phyloP scores from a whole-genome alignment of 768 basidiomycete genomes.

The Polyporus arcularius region DNA sequence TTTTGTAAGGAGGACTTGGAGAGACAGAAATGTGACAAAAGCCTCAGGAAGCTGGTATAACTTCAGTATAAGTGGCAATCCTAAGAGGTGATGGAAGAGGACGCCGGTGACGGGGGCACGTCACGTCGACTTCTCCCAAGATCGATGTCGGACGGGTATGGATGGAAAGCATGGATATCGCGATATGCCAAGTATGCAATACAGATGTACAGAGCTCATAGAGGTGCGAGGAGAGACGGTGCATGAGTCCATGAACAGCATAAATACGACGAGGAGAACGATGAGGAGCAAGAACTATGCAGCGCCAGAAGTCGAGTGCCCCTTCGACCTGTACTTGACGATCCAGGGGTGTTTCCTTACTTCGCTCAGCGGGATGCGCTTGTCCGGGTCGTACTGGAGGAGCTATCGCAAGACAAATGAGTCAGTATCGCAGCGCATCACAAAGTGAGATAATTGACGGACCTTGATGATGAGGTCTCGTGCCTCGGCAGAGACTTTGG shows the following conservation, averaged over 20 bases:
- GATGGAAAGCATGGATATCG: neutral
- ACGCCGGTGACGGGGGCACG: too few relatives aligned
- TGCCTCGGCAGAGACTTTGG: constrained; percentile 44
- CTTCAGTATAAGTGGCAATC: too few relatives aligned
- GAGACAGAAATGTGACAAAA: too few relatives aligned
- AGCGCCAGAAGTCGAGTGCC: constrained; percentile 22
- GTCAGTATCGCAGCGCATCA: neutral
- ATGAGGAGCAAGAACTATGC: neutral
- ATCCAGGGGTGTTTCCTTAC: constrained; percentile 90
- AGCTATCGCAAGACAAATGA: constrained; percentile 49
- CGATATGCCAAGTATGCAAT: neutral
- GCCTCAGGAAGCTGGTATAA: too few relatives aligned
- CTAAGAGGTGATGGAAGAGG: too few relatives aligned
- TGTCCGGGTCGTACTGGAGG: constrained; percentile 77
- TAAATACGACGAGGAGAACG: neutral
- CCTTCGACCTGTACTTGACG: constrained; percentile 61
- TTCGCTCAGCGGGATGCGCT: constrained; percentile 71
- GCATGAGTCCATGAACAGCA: constrained; percentile 11
- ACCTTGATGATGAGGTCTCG: constrained; percentile 49
- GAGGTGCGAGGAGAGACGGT: neutral
- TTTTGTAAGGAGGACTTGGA: too few relatives aligned
- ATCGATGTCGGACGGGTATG: neutral
- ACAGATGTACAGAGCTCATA: constrained; percentile 6
- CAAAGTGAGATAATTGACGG: neutral
- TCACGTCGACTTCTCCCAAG: too few relatives aligned